phyloP scores from a whole-genome alignment of 1,139 yeast species.

The Taiozyma sp. region DNA sequence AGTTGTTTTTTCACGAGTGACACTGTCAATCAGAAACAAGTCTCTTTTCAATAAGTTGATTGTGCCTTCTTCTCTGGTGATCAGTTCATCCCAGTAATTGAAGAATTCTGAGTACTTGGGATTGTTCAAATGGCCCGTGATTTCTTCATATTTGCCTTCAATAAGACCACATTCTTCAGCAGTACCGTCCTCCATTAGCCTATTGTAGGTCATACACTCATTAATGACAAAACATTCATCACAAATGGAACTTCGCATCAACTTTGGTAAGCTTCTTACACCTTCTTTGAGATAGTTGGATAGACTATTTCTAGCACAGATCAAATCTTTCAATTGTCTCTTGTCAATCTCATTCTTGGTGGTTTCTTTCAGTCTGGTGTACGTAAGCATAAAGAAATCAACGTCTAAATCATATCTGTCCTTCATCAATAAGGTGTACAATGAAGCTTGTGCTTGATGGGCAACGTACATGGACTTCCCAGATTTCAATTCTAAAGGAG shows the following conservation, averaged over 20 bases:
- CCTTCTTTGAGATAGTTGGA: slow-evolving; percentile 55
- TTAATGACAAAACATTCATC: slow-evolving; percentile 58
- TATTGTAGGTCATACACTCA: slow-evolving; percentile 69
- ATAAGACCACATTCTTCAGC: slow-evolving; percentile 42
- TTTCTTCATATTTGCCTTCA: slow-evolving; percentile 37
- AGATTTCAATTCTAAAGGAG: slow-evolving; percentile 89
- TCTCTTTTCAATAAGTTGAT: slow-evolving; percentile 51
- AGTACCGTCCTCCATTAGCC: slow-evolving; percentile 52
- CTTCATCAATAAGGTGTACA: slow-evolving; percentile 75
- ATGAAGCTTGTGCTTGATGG: slow-evolving; percentile 84
- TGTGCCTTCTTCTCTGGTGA: slow-evolving; percentile 72
- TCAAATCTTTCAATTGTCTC: slow-evolving; percentile 55
- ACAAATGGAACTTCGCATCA: slow-evolving; percentile 55
- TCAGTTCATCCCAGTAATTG: slow-evolving; percentile 65
- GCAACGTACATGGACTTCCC: slow-evolving; percentile 59
- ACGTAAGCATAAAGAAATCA: slow-evolving; percentile 63
- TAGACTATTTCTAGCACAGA: slow-evolving; percentile 67
- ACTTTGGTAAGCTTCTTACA: slow-evolving; percentile 51
- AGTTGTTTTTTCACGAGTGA: slow-evolving; percentile 48
- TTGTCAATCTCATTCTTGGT: slow-evolving; percentile 50
- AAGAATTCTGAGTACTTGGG: slow-evolving; percentile 48
- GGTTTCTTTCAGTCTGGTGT: slow-evolving; percentile 59
- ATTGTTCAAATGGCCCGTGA: slow-evolving; percentile 49
- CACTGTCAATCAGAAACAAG: slow-evolving; percentile 54
- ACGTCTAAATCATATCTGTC: slow-evolving; percentile 75